Evolutionary conservation across 2,329 filamentous ascomycete genomes (phyloP).

Genomic region (Xylariaceae sp.): DNA sequence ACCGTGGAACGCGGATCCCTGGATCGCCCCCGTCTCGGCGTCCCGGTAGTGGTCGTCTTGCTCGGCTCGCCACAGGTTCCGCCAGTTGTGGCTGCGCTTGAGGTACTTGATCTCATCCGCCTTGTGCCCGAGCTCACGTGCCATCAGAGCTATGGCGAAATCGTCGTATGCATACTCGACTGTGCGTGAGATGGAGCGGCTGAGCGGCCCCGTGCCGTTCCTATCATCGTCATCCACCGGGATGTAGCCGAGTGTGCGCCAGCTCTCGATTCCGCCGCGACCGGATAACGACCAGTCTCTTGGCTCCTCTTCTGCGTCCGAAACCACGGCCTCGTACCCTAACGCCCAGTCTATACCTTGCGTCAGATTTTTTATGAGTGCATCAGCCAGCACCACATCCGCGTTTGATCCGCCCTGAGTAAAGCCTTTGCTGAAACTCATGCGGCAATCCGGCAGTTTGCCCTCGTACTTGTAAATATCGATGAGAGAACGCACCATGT

Average conservation of each 20-base stretch:
- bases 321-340: conserved; percentile 75
- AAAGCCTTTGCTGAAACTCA: conserved; percentile 77
- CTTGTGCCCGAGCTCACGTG: conserved; percentile 60
- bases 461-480: conserved; percentile 72
- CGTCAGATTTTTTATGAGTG: conserved; percentile 72
- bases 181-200: conserved; percentile 74
- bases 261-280: conserved; percentile 72
- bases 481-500: conserved; percentile 74
- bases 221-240: conserved; percentile 71
- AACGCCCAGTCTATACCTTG: conserved; percentile 71
- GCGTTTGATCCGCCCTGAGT: conserved; percentile 81
- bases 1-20: conserved; percentile 63
- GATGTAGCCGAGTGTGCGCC: conserved; percentile 75
- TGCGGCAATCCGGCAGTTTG: conserved; percentile 76
- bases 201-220: conserved; percentile 68
- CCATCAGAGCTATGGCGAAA: conserved; percentile 71
- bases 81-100: conserved; percentile 70
- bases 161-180: conserved; percentile 85
- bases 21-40: conserved; percentile 24
- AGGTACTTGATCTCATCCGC: conserved; percentile 67
- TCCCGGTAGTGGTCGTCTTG: conserved; percentile 46
- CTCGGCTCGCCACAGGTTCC: conserved; percentile 65
- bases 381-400: conserved; percentile 74
- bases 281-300: conserved; percentile 72
- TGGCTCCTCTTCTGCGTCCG: conserved; percentile 74